Conservation (phyloP, 2,329 filamentous ascomycete species). For the Stylonectria norvegica region DNA sequence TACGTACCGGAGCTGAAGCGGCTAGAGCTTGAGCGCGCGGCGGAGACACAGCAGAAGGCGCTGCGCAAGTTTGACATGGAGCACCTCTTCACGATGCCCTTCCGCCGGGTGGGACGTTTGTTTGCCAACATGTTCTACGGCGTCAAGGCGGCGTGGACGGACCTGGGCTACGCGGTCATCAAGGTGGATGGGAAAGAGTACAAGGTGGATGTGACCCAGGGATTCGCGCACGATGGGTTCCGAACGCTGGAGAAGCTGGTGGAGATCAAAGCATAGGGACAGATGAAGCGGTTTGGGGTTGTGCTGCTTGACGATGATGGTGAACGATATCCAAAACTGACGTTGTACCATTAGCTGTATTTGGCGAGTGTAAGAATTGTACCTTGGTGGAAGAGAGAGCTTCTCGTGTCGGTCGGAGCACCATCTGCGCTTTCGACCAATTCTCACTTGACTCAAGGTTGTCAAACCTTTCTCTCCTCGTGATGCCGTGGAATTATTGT, state of each 20-base stretch:
- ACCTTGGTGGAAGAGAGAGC: not conserved
- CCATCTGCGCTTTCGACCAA: not conserved
- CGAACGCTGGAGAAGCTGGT: conserved; percentile 56
- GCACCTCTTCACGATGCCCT: conserved; percentile 56
- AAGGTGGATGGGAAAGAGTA: conserved; percentile 46
- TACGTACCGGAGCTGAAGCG: conserved; percentile 36
- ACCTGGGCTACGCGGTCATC: conserved; percentile 55
- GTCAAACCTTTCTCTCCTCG: not conserved
- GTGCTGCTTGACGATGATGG: not conserved
- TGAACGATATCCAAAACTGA: conserved; percentile 1
- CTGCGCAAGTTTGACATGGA: conserved; percentile 50
- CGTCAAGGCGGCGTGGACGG: conserved; percentile 49
- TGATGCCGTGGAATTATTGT: conserved; percentile 3
- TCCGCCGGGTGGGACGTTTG: conserved; percentile 47
- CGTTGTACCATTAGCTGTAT: conserved; percentile 17
- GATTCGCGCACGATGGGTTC: conserved; percentile 58
- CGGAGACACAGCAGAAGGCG: conserved; percentile 37
- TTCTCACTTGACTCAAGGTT: not conserved
- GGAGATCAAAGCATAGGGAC: conserved; percentile 20
- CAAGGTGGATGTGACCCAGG: conserved; percentile 56
- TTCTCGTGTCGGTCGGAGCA: not conserved
- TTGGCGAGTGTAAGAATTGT: not conserved
- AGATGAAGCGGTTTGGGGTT: not conserved
- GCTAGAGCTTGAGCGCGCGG: conserved; percentile 30
- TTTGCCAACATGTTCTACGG: conserved; percentile 41